Conservation (phyloP, 768 basidiomycete species). For the Mycena indigotica region DNA sequence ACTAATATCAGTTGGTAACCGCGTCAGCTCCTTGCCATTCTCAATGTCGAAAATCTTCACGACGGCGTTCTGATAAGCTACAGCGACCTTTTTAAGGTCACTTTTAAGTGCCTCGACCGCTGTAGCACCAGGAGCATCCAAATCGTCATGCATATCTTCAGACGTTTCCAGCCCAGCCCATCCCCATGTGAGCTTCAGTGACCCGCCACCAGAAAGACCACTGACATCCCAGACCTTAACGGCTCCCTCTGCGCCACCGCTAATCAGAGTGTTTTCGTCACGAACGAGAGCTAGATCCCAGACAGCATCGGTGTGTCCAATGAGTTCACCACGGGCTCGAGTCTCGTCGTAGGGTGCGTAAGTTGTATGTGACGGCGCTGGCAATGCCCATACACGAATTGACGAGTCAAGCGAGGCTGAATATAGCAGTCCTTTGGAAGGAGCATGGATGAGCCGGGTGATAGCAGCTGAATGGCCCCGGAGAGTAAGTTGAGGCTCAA, state of each 20-base stretch:
- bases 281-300: conserved; percentile 92
- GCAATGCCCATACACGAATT: conserved; percentile 88
- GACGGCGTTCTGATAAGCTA: conserved; percentile 86
- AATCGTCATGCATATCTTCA: conserved; percentile 51
- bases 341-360: conserved; percentile 90
- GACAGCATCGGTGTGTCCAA: conserved; percentile 93
- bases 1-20: conserved; percentile 58
- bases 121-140: conserved; percentile 70
- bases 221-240: conserved; percentile 95
- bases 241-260: conserved; percentile 86
- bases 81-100: conserved; percentile 84
- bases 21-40: conserved; percentile 74
- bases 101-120: conserved; percentile 81
- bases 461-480: conserved; percentile 93
- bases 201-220: conserved; percentile 62
- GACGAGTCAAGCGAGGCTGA: conserved; percentile 94
- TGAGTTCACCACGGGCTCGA: conserved; percentile 73
- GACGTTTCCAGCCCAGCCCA: conserved; percentile 66
- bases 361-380: conserved; percentile 74
- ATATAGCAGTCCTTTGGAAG: conserved; percentile 76
- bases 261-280: conserved; percentile 82
- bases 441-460: conserved; percentile 81
- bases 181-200: conserved; percentile 77
- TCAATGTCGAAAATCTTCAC: conserved; percentile 94
- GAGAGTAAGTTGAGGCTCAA: conserved; percentile 90